phyloP scores from a whole-genome alignment of 331 rosid genomes.

The Arachis monticola region DNA sequence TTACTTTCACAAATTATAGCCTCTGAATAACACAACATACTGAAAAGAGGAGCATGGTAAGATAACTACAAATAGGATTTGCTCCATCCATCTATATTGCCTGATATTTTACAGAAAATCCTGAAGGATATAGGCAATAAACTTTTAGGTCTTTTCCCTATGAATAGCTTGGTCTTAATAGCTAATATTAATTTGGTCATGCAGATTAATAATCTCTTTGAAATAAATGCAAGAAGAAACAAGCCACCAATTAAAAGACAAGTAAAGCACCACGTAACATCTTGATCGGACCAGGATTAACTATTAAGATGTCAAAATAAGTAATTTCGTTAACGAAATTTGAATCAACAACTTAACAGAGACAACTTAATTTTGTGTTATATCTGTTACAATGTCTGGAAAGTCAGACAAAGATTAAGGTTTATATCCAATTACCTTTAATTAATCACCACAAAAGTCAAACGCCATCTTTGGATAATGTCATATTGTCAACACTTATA shows the following conservation, averaged over 20 bases:
- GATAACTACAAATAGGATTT: conserved; percentile 10
- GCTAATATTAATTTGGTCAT: background rate
- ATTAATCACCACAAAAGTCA: conserved; percentile 15
- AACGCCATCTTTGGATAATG: conserved; percentile 12
- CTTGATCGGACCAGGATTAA: background rate
- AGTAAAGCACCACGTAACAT: background rate
- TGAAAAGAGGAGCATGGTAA: background rate
- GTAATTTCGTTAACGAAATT: background rate
- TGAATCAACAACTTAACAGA: background rate
- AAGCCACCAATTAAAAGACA: conserved; percentile 17
- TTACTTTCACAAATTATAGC: background rate
- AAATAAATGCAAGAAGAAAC: conserved; percentile 21
- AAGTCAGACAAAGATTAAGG: background rate
- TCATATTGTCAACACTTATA: conserved; percentile 24
- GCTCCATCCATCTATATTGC: background rate
- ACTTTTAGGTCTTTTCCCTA: background rate
- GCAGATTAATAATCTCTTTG: conserved; percentile 13
- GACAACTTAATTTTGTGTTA: conserved; percentile 1
- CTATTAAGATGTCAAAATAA: conserved; percentile 14
- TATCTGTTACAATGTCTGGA: conserved; percentile 4
- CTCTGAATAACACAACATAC: conserved; percentile 8
- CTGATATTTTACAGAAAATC: conserved; percentile 19
- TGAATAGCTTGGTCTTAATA: background rate
- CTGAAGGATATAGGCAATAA: background rate
- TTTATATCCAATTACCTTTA: conserved; percentile 8